Conservation (phyloP, 1,139 yeast genomes). For the Suhomyces taliae region DNA sequence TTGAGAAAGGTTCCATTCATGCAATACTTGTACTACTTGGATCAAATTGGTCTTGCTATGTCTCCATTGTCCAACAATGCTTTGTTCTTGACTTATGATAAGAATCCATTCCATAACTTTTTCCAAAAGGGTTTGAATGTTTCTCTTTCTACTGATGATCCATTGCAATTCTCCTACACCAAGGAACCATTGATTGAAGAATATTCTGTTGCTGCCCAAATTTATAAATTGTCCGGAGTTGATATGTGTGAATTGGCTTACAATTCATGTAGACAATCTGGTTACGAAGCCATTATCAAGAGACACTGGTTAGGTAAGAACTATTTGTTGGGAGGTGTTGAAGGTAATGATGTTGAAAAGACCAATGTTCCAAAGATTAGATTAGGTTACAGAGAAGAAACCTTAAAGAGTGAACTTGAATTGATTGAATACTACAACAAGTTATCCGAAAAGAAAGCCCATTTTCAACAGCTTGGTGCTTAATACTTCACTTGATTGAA, state of each 20-base stretch:
- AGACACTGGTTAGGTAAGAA: constrained; percentile 89
- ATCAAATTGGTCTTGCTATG: constrained; percentile 98
- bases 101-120: constrained; percentile 86
- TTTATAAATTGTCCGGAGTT: constrained; percentile 87
- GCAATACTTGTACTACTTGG: constrained; percentile 88
- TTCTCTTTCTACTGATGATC: constrained; percentile 75
- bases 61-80: constrained; percentile 97
- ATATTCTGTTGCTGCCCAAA: constrained; percentile 96
- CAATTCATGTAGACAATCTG: constrained; percentile 86
- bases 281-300: constrained; percentile 84
- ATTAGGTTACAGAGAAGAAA: constrained; percentile 77
- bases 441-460: neutral
- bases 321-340: constrained; percentile 60
- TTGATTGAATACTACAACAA: constrained; percentile 62
- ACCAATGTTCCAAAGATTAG: constrained; percentile 93
- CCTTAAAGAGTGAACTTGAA: constrained; percentile 71
- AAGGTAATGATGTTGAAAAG: constrained; percentile 86
- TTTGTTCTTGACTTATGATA: constrained; percentile 89
- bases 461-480: too few relatives aligned
- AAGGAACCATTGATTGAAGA: constrained; percentile 98
- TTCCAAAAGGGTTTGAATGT: constrained; percentile 93
- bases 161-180: constrained; percentile 89
- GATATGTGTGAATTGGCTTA: constrained; percentile 95
- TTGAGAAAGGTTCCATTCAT: constrained; percentile 91
- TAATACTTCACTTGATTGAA: too few relatives aligned